Conservation (phyloP, 164 flowering plant genomes). For the Liriodendron chinense region DNA sequence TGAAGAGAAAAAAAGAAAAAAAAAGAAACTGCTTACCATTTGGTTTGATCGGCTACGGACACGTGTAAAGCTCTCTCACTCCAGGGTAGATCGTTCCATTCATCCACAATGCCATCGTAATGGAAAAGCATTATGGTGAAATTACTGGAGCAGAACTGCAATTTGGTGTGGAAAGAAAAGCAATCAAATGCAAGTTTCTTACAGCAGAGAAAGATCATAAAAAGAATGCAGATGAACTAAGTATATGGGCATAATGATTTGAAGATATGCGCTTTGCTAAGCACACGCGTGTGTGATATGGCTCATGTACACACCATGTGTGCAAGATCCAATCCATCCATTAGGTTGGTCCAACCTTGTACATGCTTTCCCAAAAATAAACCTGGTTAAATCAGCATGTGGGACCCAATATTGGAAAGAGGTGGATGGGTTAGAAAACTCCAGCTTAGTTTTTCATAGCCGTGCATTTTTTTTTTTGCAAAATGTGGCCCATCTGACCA, state of each 20-base stretch:
- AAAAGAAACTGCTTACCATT: slow-evolving; percentile 44
- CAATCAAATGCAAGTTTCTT: background rate
- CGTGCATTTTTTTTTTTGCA: too few species aligned
- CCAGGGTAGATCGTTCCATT: slow-evolving; percentile 76
- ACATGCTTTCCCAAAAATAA: too few species aligned
- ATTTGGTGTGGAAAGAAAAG: background rate
- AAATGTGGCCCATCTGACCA: too few species aligned
- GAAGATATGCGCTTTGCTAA: background rate
- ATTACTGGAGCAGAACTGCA: slow-evolving; percentile 61
- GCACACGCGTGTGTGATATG: too few species aligned
- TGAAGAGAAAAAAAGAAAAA: too few species aligned
- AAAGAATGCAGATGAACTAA: background rate
- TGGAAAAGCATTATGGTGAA: slow-evolving; percentile 85
- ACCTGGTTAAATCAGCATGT: too few species aligned
- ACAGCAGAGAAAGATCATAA: background rate
- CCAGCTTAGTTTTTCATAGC: too few species aligned
- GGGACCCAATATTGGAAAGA: too few species aligned
- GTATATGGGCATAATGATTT: background rate
- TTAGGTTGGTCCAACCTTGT: too few species aligned
- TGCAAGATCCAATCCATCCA: too few species aligned
- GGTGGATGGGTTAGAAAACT: too few species aligned
- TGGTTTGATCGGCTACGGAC: slow-evolving; percentile 72
- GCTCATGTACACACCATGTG: too few species aligned
- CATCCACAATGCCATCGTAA: slow-evolving; percentile 74
- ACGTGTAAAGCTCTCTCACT: slow-evolving; percentile 60